A percentile compares a stretch with the other conserved stretches of the same genome.
Evolutionary conservation across 2,329 filamentous ascomycete genomes (phyloP).

Genomic region (Phialophora macrospora): DNA sequence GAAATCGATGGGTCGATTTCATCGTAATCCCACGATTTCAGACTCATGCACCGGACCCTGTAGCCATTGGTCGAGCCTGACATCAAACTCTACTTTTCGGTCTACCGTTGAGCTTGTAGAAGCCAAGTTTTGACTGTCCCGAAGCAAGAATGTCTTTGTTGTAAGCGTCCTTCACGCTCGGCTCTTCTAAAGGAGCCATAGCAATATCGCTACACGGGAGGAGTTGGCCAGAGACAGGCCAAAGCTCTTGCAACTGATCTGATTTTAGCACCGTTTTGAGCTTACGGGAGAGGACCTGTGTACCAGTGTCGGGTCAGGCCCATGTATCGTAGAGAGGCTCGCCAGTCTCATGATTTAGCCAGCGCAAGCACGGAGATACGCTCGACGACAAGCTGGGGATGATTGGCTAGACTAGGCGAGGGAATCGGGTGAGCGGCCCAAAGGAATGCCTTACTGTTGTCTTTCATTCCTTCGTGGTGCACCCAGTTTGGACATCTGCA

Average conservation of each 20-base stretch:
- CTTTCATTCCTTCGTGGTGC: constrained; percentile 89
- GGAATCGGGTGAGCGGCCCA: not conserved
- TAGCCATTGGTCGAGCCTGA: constrained; percentile 88
- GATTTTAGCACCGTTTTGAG: constrained; percentile 70
- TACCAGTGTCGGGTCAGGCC: constrained; percentile 88
- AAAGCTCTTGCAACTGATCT: constrained; percentile 70
- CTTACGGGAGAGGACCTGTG: constrained; percentile 74
- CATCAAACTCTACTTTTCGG: constrained; percentile 69
- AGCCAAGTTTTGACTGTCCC: constrained; percentile 90
- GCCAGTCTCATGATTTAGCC: constrained; percentile 83
- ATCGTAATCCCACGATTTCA: constrained; percentile 79
- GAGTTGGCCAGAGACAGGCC: constrained; percentile 87
- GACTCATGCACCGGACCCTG: constrained; percentile 92
- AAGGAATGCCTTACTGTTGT: constrained; percentile 59
- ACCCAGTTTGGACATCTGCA: constrained; percentile 73
- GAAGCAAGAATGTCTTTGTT: constrained; percentile 74
- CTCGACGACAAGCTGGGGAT: not conserved
- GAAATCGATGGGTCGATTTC: constrained; percentile 72
- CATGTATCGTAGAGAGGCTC: constrained; percentile 84
- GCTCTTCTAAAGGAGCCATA: constrained; percentile 81
- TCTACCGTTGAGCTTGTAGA: constrained; percentile 78
- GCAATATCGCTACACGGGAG: constrained; percentile 80
- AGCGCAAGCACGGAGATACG: constrained; percentile 45
- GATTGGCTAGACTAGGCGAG: constrained; percentile 7
- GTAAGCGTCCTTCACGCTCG: constrained; percentile 73